phyloP scores from a whole-genome alignment of 1,284 basidiomycete species.

The Cystobasidium sp. region DNA sequence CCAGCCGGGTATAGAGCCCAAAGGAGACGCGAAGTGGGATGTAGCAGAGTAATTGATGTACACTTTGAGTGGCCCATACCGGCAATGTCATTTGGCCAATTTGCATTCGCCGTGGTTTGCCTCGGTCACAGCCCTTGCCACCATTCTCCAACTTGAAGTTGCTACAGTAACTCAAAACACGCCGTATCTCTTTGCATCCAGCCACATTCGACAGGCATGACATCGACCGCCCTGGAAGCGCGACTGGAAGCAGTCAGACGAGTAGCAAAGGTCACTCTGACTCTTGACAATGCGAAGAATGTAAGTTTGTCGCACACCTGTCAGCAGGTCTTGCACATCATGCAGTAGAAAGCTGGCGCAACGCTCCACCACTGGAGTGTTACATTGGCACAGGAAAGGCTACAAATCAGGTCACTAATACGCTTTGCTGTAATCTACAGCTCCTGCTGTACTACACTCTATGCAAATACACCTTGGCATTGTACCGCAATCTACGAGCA shows the following conservation, averaged over 20 bases:
- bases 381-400: too few species aligned
- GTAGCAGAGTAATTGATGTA: constrained; percentile 4
- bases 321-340: not conserved
- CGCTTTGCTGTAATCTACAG: constrained; percentile 14
- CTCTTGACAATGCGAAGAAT: constrained; percentile 47
- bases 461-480: constrained; percentile 42
- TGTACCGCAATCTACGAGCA: constrained; percentile 47
- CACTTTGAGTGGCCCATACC: not conserved
- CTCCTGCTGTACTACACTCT: constrained; percentile 49
- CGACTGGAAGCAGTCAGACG: constrained; percentile 9
- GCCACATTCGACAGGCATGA: constrained; percentile 2
- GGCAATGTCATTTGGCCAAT: not conserved
- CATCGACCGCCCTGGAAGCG: not conserved
- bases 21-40: constrained; percentile 41
- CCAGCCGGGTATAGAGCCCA: constrained; percentile 33
- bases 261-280: constrained; percentile 16
- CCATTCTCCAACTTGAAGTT: not conserved
- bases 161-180: not conserved
- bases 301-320: constrained; percentile 30
- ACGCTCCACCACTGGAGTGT: too few species aligned
- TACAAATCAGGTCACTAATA: too few species aligned
- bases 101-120: not conserved
- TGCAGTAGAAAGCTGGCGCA: not conserved
- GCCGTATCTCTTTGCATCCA: not conserved
- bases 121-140: not conserved